phyloP scores from a whole-genome alignment of 2,329 filamentous ascomycete species.

The Monosporascus sp. region DNA sequence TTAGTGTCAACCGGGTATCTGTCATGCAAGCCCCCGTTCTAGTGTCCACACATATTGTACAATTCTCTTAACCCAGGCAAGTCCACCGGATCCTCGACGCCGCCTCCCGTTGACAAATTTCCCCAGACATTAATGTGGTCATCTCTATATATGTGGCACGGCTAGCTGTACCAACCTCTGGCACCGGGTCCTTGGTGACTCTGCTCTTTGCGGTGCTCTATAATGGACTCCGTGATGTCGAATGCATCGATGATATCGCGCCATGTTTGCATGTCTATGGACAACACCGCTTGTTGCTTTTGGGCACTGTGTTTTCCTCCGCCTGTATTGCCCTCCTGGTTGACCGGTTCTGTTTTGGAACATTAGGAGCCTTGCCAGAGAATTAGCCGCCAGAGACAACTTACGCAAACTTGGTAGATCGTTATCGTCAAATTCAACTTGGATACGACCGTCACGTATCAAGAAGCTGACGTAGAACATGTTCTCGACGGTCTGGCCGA shows the following conservation, averaged over 20 bases:
- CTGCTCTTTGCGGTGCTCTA: conserved; percentile 70
- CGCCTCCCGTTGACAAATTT: background rate
- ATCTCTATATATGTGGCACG: background rate
- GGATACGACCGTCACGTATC: conserved; percentile 76
- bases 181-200: conserved; percentile 45
- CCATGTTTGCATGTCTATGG: conserved; percentile 83
- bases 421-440: conserved; percentile 66
- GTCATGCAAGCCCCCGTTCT: background rate
- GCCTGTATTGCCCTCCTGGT: conserved; percentile 40
- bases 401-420: conserved; percentile 75
- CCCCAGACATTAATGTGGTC: background rate
- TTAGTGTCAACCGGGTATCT: background rate
- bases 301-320: conserved; percentile 47
- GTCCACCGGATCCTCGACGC: background rate
- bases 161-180: conserved; percentile 61
- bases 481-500: conserved; percentile 93
- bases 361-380: conserved; percentile 10
- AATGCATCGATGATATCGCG: conserved; percentile 70
- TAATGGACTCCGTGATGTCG: conserved; percentile 72
- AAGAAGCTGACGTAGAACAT: conserved; percentile 95
- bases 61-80: background rate
- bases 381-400: conserved; percentile 28
- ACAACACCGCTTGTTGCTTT: conserved; percentile 82
- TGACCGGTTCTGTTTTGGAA: conserved; percentile 33
- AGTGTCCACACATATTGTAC: background rate